phyloP scores from a whole-genome alignment of 495 filamentous ascomycete genomes.

The Penicillium robsamsonii region DNA sequence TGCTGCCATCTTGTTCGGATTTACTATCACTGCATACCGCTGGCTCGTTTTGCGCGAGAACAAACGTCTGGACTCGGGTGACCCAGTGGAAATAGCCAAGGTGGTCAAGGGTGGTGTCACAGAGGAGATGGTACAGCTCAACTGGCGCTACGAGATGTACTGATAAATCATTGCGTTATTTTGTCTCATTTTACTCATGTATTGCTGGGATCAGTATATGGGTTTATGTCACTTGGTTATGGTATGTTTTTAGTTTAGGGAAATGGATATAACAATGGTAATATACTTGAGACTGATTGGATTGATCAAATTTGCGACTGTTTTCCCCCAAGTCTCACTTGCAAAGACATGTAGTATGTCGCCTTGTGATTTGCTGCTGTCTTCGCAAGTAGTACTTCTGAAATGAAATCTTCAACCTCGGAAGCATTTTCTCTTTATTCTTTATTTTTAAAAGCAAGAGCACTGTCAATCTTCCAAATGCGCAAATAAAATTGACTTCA shows the following conservation, averaged over 20 bases:
- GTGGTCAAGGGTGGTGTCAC: constrained; percentile 40
- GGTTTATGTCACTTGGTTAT: not conserved
- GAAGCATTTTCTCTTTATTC: not conserved
- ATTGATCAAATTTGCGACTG: not conserved
- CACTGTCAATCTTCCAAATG: not conserved
- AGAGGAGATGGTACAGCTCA: constrained; percentile 38
- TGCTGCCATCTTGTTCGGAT: constrained; percentile 30
- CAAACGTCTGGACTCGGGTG: constrained; percentile 32
- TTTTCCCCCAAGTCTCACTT: not conserved
- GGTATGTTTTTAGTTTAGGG: not conserved
- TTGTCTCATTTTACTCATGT: not conserved
- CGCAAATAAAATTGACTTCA: not conserved
- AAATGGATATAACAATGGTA: not conserved
- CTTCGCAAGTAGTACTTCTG: not conserved
- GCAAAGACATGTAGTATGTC: not conserved
- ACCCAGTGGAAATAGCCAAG: constrained; percentile 30
- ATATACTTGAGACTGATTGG: not conserved
- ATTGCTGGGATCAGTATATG: not conserved
- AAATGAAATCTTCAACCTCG: not conserved
- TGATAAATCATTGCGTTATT: constrained; percentile 7
- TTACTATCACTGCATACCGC: constrained; percentile 33
- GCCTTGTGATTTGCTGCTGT: not conserved
- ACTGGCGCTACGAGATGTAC: constrained; percentile 45
- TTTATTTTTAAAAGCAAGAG: not conserved
- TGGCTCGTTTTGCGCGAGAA: constrained; percentile 40